phyloP scores from a whole-genome alignment of 768 basidiomycete species.

The Pleurotus cornucopiae region DNA sequence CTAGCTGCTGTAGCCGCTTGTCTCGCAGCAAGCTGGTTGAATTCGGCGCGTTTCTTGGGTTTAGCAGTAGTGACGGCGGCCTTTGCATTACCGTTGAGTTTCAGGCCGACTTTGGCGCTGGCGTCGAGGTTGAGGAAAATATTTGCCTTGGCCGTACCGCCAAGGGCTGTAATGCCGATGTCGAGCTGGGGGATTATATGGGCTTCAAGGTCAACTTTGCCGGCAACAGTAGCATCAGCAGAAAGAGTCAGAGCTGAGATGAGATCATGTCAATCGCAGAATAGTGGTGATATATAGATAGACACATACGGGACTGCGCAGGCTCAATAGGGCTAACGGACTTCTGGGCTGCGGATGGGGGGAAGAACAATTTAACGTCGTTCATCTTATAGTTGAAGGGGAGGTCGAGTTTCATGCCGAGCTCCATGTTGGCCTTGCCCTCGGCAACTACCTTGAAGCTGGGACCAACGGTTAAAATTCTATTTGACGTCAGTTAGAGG shows the following conservation, averaged over 20 bases:
- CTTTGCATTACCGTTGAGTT: constrained; percentile 10
- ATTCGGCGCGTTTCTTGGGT: neutral
- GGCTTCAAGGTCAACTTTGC: constrained; percentile 23
- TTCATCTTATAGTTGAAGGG: constrained; percentile 21
- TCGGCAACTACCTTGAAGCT: constrained; percentile 30
- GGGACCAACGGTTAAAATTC: constrained; percentile 37
- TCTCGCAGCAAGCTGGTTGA: neutral
- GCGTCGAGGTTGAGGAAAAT: constrained; percentile 22
- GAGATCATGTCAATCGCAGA: neutral
- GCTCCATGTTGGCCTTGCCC: constrained; percentile 23
- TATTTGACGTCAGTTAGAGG: constrained; percentile 1
- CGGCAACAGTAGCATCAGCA: constrained; percentile 22
- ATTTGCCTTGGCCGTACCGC: constrained; percentile 12
- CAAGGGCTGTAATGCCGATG: constrained; percentile 10
- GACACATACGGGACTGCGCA: constrained; percentile 23
- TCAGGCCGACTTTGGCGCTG: constrained; percentile 21
- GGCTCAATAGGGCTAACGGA: constrained; percentile 22
- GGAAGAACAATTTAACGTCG: constrained; percentile 32
- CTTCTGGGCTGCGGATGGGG: constrained; percentile 17
- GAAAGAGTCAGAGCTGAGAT: constrained; percentile 25
- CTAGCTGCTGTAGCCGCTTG: neutral
- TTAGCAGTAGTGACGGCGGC: constrained; percentile 10
- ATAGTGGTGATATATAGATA: too few species aligned
- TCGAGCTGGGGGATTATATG: constrained; percentile 28
- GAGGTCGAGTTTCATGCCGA: constrained; percentile 26